These are phyloP conservation scores for Nakaseomyces uthaithaninus DNA, from an alignment of 1,139 yeast species.

Conservation along the genomic window DNA sequence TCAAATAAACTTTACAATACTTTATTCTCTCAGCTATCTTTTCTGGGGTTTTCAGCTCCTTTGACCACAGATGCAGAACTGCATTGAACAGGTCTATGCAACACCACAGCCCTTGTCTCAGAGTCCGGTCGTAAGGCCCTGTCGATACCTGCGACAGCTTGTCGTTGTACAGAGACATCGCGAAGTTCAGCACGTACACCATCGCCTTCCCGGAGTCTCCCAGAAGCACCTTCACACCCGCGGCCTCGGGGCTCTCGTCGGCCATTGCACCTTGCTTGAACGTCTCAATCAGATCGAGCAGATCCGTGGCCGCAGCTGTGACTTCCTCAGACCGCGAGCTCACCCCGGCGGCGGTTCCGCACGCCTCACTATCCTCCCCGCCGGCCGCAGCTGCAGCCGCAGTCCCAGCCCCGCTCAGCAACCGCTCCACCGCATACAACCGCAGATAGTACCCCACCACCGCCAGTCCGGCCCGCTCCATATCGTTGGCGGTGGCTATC, in stretches of 20 bases:
- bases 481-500: slow-evolving; percentile 20
- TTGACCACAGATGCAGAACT: slow-evolving; percentile 24
- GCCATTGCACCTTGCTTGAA: slow-evolving; percentile 18
- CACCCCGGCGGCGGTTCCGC: not conserved
- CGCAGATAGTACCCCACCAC: slow-evolving; percentile 28
- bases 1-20: slow-evolving; percentile 25
- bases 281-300: slow-evolving; percentile 25
- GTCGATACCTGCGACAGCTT: slow-evolving; percentile 21
- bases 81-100: slow-evolving; percentile 27
- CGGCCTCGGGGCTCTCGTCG: slow-evolving; percentile 13
- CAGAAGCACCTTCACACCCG: slow-evolving; percentile 14
- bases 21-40: slow-evolving; percentile 23
- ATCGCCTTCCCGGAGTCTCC: slow-evolving; percentile 27
- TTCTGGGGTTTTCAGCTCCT: slow-evolving; percentile 10
- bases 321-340: slow-evolving; percentile 19
- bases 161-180: slow-evolving; percentile 28
- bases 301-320: slow-evolving; percentile 20
- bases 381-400: not conserved
- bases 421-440: slow-evolving; percentile 25
- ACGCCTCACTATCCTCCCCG: not conserved
- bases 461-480: slow-evolving; percentile 21
- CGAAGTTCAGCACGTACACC: slow-evolving; percentile 24
- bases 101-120: slow-evolving; percentile 29
- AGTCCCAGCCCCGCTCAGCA: slow-evolving; percentile 13
- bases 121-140: slow-evolving; percentile 19